Percentiles rank a stretch among this genome's conserved stretches.
phyloP scores from a whole-genome alignment of 345 rosid genomes.

The Eucalyptus curtisii region DNA sequence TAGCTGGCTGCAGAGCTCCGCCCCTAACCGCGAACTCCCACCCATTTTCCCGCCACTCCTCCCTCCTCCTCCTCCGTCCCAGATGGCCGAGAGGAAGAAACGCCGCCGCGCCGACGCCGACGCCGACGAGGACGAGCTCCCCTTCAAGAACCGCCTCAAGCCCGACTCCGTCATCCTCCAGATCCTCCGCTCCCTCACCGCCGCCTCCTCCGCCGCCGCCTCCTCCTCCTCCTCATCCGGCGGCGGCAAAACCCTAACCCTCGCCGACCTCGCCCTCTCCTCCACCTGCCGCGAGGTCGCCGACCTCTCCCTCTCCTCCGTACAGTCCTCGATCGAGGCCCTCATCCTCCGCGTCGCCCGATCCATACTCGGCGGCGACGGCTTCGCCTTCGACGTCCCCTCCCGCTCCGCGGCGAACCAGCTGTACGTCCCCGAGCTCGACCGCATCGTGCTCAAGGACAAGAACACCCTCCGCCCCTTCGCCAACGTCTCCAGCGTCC shows the following conservation, averaged over 20 bases:
- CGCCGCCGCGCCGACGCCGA: slow-evolving; percentile 56
- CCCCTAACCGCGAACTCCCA: not conserved
- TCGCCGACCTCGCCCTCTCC: slow-evolving; percentile 76
- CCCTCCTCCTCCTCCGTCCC: not conserved
- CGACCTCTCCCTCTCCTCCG: slow-evolving; percentile 77
- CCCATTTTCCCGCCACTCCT: not conserved
- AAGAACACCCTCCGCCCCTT: slow-evolving; percentile 90
- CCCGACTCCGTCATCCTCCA: slow-evolving; percentile 48
- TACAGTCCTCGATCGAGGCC: slow-evolving; percentile 70
- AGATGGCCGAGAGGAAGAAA: slow-evolving; percentile 22
- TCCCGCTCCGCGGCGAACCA: slow-evolving; percentile 94
- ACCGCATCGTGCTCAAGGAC: slow-evolving; percentile 91
- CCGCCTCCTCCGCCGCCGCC: slow-evolving; percentile 7
- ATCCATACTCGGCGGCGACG: slow-evolving; percentile 77
- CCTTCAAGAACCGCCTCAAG: slow-evolving; percentile 59
- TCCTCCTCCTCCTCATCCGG: slow-evolving; percentile 20
- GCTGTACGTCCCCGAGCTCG: slow-evolving; percentile 97
- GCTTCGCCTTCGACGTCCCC: slow-evolving; percentile 85
- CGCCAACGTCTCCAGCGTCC: slow-evolving; percentile 68
- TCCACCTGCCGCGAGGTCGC: slow-evolving; percentile 71
- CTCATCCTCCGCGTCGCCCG: slow-evolving; percentile 55
- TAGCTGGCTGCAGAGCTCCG: not conserved
- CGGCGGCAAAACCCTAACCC: slow-evolving; percentile 52
- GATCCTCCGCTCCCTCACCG: slow-evolving; percentile 25
- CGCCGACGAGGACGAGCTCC: slow-evolving; percentile 28